Evolutionary conservation across 2,329 filamentous ascomycete species (phyloP).

Genomic region (Stagonosporopsis vannaccii): DNA sequence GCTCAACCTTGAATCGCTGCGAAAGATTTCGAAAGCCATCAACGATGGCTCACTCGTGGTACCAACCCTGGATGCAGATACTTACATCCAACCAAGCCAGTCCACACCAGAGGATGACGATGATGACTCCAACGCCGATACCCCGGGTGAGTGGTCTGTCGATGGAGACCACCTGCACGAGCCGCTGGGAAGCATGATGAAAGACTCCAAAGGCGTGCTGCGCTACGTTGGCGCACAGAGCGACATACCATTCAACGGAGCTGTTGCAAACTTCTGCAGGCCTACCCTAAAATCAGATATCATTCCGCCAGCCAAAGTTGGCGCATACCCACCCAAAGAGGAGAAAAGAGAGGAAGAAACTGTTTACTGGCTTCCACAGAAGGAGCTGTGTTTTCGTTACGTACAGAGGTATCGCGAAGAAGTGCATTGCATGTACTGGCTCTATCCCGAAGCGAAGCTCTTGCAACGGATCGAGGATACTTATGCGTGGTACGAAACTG

Average conservation of each 20-base stretch:
- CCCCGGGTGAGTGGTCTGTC: conserved; percentile 22
- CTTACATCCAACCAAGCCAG: conserved; percentile 31
- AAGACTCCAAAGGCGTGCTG: conserved; percentile 44
- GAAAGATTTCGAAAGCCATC: conserved; percentile 44
- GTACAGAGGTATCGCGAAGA: conserved; percentile 45
- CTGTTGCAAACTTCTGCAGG: conserved; percentile 42
- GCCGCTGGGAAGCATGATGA: conserved; percentile 48
- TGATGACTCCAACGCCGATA: conserved; percentile 32
- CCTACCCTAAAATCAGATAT: conserved; percentile 33
- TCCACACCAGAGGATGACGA: conserved; percentile 39
- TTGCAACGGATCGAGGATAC: conserved; percentile 44
- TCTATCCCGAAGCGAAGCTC: conserved; percentile 45
- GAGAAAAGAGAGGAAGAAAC: conserved; percentile 22
- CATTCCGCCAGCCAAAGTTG: conserved; percentile 41
- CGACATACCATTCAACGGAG: conserved; percentile 49
- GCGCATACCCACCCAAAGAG: conserved; percentile 41
- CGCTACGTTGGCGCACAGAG: conserved; percentile 48
- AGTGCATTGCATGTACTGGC: conserved; percentile 48
- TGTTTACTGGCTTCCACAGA: conserved; percentile 39
- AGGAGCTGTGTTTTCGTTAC: conserved; percentile 41
- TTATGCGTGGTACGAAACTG: conserved; percentile 30
- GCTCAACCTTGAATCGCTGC: conserved; percentile 43
- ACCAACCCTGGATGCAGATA: conserved; percentile 34
- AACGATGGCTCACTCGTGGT: conserved; percentile 39
- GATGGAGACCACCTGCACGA: conserved; percentile 47